Evolutionary conservation across 257 asterid genomes (phyloP).

Genomic region (Euphrasia confusa): DNA sequence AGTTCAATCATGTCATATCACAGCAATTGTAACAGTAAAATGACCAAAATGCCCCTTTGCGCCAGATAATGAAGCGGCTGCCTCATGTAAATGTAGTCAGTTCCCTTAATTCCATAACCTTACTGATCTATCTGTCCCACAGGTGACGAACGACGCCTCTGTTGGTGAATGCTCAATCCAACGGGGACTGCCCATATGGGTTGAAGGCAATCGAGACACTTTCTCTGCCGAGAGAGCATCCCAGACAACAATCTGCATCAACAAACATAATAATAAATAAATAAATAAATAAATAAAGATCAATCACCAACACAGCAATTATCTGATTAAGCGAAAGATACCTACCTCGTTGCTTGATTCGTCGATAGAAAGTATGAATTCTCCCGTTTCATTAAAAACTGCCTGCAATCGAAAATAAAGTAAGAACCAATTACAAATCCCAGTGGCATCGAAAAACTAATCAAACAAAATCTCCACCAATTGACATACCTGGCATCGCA

Average conservation of each 20-base stretch:
- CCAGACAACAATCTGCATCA: slow-evolving; percentile 65
- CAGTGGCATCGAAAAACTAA: neutral
- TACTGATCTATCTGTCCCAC: slow-evolving; percentile 71
- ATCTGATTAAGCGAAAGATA: slow-evolving; percentile 16
- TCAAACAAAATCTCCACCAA: neutral
- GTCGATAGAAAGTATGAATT: slow-evolving; percentile 54
- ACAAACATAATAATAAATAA: neutral
- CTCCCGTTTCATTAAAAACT: slow-evolving; percentile 68
- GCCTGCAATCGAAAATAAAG: slow-evolving; percentile 42
- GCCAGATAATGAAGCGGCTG: neutral
- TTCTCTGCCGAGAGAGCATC: slow-evolving; percentile 69
- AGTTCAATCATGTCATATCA: neutral
- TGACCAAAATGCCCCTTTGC: neutral
- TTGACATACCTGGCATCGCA: slow-evolving; percentile 62
- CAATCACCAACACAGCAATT: slow-evolving; percentile 8
- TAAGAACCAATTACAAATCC: neutral
- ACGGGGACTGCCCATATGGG: slow-evolving; percentile 65
- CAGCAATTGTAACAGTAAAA: neutral
- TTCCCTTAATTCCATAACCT: slow-evolving; percentile 45
- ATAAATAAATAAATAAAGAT: neutral
- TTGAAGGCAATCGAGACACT: slow-evolving; percentile 80
- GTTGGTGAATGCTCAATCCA: slow-evolving; percentile 81
- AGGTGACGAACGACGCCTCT: slow-evolving; percentile 62
- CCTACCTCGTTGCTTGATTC: slow-evolving; percentile 75
- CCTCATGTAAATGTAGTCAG: neutral